These are phyloP conservation scores for Luvunga scandens DNA, from an alignment of 345 rosid genomes.

Conservation along the genomic window DNA sequence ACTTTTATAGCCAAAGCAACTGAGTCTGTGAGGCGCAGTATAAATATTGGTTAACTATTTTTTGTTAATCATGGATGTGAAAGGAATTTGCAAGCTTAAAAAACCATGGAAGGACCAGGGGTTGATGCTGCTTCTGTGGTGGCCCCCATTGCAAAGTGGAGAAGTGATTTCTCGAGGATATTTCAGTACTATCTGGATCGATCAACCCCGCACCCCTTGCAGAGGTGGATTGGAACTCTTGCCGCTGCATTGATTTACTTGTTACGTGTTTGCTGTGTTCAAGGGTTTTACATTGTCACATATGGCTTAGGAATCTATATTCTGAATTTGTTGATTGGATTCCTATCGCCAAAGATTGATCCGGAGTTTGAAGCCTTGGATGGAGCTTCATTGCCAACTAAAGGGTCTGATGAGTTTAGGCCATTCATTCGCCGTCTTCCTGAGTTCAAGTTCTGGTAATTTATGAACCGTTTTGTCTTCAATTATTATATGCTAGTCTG, in stretches of 20 bases:
- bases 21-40: not conserved
- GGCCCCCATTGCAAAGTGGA: slow-evolving; percentile 50
- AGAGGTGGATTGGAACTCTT: slow-evolving; percentile 49
- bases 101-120: slow-evolving; percentile 35
- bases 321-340: slow-evolving; percentile 47
- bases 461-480: no score
- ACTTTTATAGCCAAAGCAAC: not conserved
- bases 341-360: slow-evolving; percentile 49
- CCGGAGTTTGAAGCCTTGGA: slow-evolving; percentile 48
- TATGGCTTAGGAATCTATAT: slow-evolving; percentile 51
- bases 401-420: slow-evolving; percentile 43
- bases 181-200: slow-evolving; percentile 55
- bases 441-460: slow-evolving; percentile 54
- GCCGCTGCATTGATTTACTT: slow-evolving; percentile 29
- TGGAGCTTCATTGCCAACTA: slow-evolving; percentile 49
- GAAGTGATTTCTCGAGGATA: slow-evolving; percentile 37
- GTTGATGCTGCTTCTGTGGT: slow-evolving; percentile 29
- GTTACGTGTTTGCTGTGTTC: slow-evolving; percentile 36
- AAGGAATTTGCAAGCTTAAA: slow-evolving; percentile 6
- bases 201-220: slow-evolving; percentile 43
- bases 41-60: not conserved
- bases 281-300: slow-evolving; percentile 42
- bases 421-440: slow-evolving; percentile 50
- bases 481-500: not conserved
- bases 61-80: not conserved